Percentiles rank a stretch among this genome's conserved stretches.
These are phyloP conservation scores for Lycium barbarum DNA, from an alignment of 257 asterid genomes.

Conservation along the genomic window DNA sequence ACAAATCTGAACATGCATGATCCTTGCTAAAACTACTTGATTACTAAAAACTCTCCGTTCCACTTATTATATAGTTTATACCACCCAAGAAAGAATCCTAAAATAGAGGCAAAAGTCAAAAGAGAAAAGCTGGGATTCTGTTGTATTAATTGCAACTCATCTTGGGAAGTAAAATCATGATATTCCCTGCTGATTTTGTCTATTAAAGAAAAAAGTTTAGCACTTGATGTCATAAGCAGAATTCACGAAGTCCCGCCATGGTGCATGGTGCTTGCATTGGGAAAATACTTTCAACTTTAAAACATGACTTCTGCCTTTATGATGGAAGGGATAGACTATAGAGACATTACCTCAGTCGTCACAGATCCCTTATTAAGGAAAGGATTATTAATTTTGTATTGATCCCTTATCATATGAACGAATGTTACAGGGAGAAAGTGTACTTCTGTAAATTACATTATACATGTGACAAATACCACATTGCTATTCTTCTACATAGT, in stretches of 20 bases:
- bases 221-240: neutral
- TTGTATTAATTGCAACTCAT: neutral
- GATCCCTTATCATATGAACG: neutral
- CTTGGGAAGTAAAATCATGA: slow-evolving; percentile 1
- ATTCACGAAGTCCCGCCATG: neutral
- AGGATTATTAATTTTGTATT: neutral
- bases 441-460: slow-evolving; percentile 7
- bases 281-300: neutral
- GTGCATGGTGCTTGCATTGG: neutral
- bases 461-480: neutral
- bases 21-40: slow-evolving; percentile 17
- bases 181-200: neutral
- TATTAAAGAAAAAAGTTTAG: neutral
- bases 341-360: neutral
- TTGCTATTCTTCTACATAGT: neutral
- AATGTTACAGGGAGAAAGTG: neutral
- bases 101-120: neutral
- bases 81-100: neutral
- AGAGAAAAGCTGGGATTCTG: neutral
- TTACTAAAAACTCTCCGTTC: neutral
- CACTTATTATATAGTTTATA: neutral
- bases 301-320: neutral
- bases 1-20: neutral
- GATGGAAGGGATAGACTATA: slow-evolving; percentile 10
- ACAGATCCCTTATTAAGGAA: slow-evolving; percentile 14